These are phyloP conservation scores for Dorcoceras hygrometricum DNA, from an alignment of 257 asterid genomes.

Conservation along the genomic window DNA sequence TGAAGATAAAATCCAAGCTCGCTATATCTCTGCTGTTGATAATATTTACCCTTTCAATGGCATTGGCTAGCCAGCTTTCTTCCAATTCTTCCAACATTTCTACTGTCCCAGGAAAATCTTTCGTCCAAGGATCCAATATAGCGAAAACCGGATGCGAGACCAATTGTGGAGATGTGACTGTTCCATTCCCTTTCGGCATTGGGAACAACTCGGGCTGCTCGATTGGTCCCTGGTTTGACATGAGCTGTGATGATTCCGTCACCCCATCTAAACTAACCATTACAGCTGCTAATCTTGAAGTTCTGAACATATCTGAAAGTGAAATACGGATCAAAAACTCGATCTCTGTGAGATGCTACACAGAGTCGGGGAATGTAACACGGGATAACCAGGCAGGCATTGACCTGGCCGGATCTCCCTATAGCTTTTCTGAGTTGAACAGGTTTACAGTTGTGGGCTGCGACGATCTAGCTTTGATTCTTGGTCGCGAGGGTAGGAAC, in stretches of 20 bases:
- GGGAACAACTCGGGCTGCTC: conserved; percentile 10
- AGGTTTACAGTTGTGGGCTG: conserved; percentile 35
- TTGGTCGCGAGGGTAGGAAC: neutral
- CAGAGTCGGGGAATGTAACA: neutral
- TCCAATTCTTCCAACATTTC: neutral
- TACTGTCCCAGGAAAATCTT: conserved; percentile 2
- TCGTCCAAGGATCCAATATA: conserved; percentile 8
- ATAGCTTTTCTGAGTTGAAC: conserved; percentile 23
- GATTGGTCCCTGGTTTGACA: conserved; percentile 1
- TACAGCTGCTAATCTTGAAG: neutral
- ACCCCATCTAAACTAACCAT: neutral
- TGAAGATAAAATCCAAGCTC: neutral
- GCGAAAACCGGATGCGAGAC: conserved; percentile 29
- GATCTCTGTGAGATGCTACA: conserved; percentile 10
- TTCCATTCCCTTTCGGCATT: conserved; percentile 21
- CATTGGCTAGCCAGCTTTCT: conserved; percentile 9
- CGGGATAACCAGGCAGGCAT: neutral
- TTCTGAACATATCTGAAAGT: neutral
- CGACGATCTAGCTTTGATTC: conserved; percentile 18
- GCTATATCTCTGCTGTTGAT: neutral
- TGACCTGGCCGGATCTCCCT: neutral
- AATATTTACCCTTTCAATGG: conserved; percentile 18
- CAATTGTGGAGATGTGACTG: conserved; percentile 33
- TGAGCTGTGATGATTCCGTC: conserved; percentile 5
- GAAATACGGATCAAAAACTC: neutral